Conservation (phyloP, 768 basidiomycete genomes). For the Phylloporus sp. region DNA sequence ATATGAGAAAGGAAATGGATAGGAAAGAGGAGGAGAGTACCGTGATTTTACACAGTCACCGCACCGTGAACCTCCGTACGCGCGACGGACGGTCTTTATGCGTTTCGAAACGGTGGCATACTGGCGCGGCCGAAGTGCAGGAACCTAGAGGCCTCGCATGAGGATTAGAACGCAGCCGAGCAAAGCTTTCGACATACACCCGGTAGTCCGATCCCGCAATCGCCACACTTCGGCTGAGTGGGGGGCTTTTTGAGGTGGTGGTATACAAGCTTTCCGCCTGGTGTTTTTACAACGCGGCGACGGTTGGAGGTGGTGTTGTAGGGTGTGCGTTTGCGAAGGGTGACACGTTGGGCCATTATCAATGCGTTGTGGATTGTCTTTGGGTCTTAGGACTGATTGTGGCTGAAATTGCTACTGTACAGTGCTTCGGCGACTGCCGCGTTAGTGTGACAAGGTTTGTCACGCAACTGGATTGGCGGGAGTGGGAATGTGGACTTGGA, state of each 20-base stretch:
- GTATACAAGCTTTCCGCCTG: slow-evolving; percentile 96
- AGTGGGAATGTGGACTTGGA: neutral
- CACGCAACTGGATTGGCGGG: neutral
- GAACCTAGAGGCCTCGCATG: slow-evolving; percentile 50
- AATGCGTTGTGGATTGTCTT: slow-evolving; percentile 2
- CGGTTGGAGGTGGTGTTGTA: slow-evolving; percentile 99
- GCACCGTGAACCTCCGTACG: slow-evolving; percentile 97
- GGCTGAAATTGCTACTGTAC: slow-evolving; percentile 23
- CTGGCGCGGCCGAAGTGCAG: slow-evolving; percentile 91
- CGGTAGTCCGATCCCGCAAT: slow-evolving; percentile 90
- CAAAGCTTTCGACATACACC: slow-evolving; percentile 61
- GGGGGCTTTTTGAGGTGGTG: slow-evolving; percentile 96
- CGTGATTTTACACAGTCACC: slow-evolving; percentile 93
- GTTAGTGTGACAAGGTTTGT: neutral
- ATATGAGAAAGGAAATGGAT: neutral
- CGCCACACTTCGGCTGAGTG: slow-evolving; percentile 93
- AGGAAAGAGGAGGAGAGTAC: slow-evolving; percentile 44
- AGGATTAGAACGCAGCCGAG: neutral
- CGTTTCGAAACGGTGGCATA: slow-evolving; percentile 97
- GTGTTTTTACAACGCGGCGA: slow-evolving; percentile 94
- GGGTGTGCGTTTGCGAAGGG: slow-evolving; percentile 95
- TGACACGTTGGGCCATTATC: slow-evolving; percentile 97
- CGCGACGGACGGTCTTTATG: slow-evolving; percentile 91
- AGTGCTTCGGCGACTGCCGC: slow-evolving; percentile 18
- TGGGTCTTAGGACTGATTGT: slow-evolving; percentile 1